These are phyloP conservation scores for Schizophyllum amplum DNA, from an alignment of 1,284 basidiomycete species.

Conservation along the genomic window DNA sequence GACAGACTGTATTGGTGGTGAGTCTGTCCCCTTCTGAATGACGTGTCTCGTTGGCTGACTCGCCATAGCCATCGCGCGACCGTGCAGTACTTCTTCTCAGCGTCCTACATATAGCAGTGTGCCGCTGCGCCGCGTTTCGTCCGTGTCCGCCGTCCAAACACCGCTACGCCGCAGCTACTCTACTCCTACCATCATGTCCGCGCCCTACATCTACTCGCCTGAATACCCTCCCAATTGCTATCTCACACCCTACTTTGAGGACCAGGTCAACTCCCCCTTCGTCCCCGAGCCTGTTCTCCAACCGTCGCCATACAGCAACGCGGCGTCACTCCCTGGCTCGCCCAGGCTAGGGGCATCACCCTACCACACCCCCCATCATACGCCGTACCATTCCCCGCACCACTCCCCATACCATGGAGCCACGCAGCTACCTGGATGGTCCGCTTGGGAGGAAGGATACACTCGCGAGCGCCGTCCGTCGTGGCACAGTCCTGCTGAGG, in stretches of 20 bases:
- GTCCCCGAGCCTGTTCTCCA: not conserved
- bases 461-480: slow-evolving; percentile 1
- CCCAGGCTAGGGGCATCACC: slow-evolving; percentile 5
- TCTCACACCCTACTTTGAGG: not conserved
- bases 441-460: not conserved
- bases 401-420: slow-evolving; percentile 1
- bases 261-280: slow-evolving; percentile 2
- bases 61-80: not conserved
- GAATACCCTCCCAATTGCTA: slow-evolving; percentile 3
- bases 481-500: not conserved
- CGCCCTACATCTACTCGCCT: not conserved
- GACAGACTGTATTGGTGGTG: too few relatives aligned
- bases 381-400: slow-evolving; percentile 5
- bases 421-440: slow-evolving; percentile 1
- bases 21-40: not conserved
- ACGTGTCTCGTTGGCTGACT: not conserved
- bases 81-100: not conserved
- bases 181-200: not conserved
- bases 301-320: not conserved
- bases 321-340: slow-evolving; percentile 16
- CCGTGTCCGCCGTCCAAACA: not conserved
- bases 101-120: not conserved
- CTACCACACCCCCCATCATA: slow-evolving; percentile 5
- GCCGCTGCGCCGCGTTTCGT: not conserved
- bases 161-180: not conserved